Percentiles rank a stretch among this genome's conserved stretches.
Evolutionary conservation across 1,139 yeast species (phyloP).

Genomic region (Torulaspora globosa): DNA sequence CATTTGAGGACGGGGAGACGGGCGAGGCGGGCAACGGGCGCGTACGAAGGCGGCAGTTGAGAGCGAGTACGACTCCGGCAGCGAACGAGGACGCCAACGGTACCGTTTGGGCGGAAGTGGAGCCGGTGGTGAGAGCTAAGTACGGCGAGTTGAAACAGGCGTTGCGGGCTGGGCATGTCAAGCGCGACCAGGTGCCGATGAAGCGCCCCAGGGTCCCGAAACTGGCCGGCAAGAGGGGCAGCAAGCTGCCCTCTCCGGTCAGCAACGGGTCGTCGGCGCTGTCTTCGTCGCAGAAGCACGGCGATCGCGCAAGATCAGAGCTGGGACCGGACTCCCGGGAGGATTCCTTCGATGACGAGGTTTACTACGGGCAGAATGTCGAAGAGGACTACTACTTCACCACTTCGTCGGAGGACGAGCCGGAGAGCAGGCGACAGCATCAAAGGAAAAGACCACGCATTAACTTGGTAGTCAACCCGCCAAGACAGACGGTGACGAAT

Average conservation of each 20-base stretch:
- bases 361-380: constrained; percentile 2
- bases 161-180: constrained; percentile 5
- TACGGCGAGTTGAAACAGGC: constrained; percentile 14
- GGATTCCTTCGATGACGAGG: background rate
- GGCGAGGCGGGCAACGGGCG: constrained; percentile 14
- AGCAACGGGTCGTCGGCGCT: background rate
- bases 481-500: constrained; percentile 65
- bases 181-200: background rate
- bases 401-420: constrained; percentile 35
- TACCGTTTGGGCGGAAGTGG: constrained; percentile 7
- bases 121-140: constrained; percentile 21
- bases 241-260: constrained; percentile 1
- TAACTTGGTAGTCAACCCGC: constrained; percentile 47
- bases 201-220: constrained; percentile 6
- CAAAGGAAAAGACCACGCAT: constrained; percentile 38
- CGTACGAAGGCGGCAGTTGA: constrained; percentile 28
- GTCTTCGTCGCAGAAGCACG: constrained; percentile 1
- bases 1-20: constrained; percentile 7
- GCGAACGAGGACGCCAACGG: constrained; percentile 10
- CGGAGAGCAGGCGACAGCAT: constrained; percentile 16
- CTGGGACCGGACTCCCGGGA: background rate
- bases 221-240: constrained; percentile 1
- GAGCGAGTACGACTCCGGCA: constrained; percentile 16
- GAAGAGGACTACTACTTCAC: constrained; percentile 31
- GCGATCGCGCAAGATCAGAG: constrained; percentile 5